A percentile compares a stretch with the other conserved stretches of the same genome.
Evolutionary conservation across 306 rosid genomes (phyloP).

Genomic region (Rosa rugosa): DNA sequence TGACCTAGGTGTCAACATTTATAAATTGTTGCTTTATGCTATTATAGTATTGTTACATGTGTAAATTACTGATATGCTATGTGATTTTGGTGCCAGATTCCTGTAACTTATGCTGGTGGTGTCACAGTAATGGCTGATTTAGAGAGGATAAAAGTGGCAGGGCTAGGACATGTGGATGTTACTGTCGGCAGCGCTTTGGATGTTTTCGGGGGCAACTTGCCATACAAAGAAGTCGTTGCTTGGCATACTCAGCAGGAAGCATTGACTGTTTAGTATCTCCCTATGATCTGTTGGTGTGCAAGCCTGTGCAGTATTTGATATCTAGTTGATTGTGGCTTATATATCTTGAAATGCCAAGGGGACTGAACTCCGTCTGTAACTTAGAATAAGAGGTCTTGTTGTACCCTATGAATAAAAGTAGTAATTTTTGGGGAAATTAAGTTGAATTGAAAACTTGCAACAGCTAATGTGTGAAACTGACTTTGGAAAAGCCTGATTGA

Average conservation of each 20-base stretch:
- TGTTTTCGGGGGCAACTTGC: conserved; percentile 69
- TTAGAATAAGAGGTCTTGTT: background rate
- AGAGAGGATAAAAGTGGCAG: conserved; percentile 74
- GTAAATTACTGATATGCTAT: background rate
- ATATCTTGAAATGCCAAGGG: background rate
- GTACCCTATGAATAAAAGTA: background rate
- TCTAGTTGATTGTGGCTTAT: background rate
- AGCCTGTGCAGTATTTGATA: background rate
- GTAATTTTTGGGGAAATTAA: background rate
- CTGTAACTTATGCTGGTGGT: conserved; percentile 91
- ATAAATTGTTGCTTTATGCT: conserved; percentile 12
- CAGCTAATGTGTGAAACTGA: no score
- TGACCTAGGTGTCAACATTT: background rate
- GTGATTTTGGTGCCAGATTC: conserved; percentile 56
- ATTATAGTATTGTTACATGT: background rate
- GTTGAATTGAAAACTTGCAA: background rate
- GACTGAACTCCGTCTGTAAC: background rate
- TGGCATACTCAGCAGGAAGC: conserved; percentile 71
- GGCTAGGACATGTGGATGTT: conserved; percentile 69
- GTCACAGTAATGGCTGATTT: conserved; percentile 81
- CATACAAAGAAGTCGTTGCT: conserved; percentile 67
- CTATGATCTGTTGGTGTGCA: background rate
- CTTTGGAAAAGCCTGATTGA: no score
- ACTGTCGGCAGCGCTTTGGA: conserved; percentile 91
- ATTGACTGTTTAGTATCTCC: conserved; percentile 31